phyloP scores from a whole-genome alignment of 139 green algal species.

The Chlorella sp. region DNA sequence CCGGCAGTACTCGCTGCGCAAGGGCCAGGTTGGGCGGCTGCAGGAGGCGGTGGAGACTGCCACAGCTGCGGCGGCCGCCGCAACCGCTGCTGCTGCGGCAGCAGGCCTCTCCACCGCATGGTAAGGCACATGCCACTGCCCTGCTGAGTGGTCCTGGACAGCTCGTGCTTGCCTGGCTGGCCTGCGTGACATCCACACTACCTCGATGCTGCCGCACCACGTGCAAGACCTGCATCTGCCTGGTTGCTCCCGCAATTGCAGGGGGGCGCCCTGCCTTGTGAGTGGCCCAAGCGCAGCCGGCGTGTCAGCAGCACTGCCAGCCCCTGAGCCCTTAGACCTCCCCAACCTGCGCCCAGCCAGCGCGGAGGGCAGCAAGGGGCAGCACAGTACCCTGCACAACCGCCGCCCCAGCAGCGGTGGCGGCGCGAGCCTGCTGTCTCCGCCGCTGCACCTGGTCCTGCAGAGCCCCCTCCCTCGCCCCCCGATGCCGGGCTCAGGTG shows the following conservation, averaged over 20 bases:
- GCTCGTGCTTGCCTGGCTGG: too few species aligned
- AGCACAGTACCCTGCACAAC: too few species aligned
- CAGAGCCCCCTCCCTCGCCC: background rate
- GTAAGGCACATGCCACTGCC: too few species aligned
- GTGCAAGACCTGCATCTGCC: too few species aligned
- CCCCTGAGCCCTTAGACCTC: background rate
- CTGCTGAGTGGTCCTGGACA: too few species aligned
- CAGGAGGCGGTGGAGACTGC: background rate
- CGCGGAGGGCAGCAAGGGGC: background rate
- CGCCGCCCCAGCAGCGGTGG: background rate
- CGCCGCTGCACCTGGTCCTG: slow-evolving; percentile 16
- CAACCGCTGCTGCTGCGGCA: too few species aligned
- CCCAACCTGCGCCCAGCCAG: slow-evolving; percentile 14
- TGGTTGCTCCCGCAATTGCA: too few species aligned
- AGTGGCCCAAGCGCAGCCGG: background rate
- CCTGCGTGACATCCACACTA: too few species aligned
- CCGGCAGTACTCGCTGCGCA: slow-evolving; percentile 14
- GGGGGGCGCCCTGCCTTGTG: too few species aligned
- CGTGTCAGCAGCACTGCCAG: background rate
- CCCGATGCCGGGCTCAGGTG: background rate
- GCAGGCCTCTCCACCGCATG: too few species aligned
- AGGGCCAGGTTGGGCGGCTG: slow-evolving; percentile 13
- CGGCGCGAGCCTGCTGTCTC: slow-evolving; percentile 1
- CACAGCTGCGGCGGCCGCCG: background rate
- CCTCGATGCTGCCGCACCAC: too few species aligned